phyloP scores from a whole-genome alignment of 202 grass and related monocot genomes.

The Alloteropsis angusta region DNA sequence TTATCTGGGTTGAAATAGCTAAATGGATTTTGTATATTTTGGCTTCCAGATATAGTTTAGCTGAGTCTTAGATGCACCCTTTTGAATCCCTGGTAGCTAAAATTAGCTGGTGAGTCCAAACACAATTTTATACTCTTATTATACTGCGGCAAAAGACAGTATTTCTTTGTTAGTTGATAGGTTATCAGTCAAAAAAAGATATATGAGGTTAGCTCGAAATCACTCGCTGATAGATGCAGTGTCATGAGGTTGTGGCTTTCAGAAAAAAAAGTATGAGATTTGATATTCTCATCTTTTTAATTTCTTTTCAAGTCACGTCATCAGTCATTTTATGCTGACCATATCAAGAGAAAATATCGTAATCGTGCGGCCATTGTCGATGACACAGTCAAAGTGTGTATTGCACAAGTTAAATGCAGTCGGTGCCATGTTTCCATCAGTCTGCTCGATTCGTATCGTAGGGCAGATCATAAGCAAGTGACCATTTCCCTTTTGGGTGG shows the following conservation, averaged over 20 bases:
- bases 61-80: too few relatives aligned
- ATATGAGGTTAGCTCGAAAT: background rate
- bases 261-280: background rate
- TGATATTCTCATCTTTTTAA: background rate
- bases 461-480: background rate
- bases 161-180: background rate
- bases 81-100: too few relatives aligned
- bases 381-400: background rate
- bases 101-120: too few relatives aligned
- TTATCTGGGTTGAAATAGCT: too few relatives aligned
- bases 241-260: background rate
- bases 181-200: background rate
- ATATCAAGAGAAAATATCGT: background rate
- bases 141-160: too few relatives aligned
- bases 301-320: background rate
- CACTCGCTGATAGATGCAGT: background rate
- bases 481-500: background rate
- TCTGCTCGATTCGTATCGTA: background rate
- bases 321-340: background rate
- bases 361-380: background rate
- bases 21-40: too few relatives aligned
- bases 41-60: too few relatives aligned
- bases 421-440: conserved; percentile 9
- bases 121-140: too few relatives aligned
- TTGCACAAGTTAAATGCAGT: background rate